These are phyloP conservation scores for Rhizomucor miehei DNA, from an alignment of 371 early-diverging fungal genomes.

Conservation along the genomic window DNA sequence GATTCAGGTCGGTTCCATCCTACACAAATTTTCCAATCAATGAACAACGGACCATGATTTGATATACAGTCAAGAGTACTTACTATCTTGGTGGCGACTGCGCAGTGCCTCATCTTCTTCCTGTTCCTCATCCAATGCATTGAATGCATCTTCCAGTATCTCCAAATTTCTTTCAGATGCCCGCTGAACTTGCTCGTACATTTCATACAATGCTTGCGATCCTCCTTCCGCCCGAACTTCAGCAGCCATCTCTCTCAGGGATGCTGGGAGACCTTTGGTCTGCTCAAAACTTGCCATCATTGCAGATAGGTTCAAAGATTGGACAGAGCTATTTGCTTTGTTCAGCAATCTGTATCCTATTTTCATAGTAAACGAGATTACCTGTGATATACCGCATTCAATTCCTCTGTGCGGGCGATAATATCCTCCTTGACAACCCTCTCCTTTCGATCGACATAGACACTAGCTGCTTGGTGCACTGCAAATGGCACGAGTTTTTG, in stretches of 20 bases:
- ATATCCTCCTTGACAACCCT: constrained; percentile 56
- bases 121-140: constrained; percentile 72
- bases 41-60: neutral
- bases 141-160: constrained; percentile 65
- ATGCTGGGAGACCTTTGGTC: constrained; percentile 69
- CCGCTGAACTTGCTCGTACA: constrained; percentile 58
- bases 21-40: constrained; percentile 1
- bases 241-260: constrained; percentile 62
- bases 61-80: neutral
- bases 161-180: constrained; percentile 47
- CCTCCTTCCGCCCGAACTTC: constrained; percentile 78
- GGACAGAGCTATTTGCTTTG: constrained; percentile 61
- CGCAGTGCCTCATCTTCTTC: constrained; percentile 64
- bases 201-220: constrained; percentile 51
- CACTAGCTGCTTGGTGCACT: constrained; percentile 85
- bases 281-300: constrained; percentile 66
- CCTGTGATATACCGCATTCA: constrained; percentile 36
- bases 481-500: constrained; percentile 83
- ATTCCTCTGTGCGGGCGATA: constrained; percentile 23
- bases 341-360: no score
- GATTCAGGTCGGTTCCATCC: constrained; percentile 67
- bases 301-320: constrained; percentile 69
- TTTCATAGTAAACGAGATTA: no score
- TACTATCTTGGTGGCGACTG: constrained; percentile 43
- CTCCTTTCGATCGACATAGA: constrained; percentile 80